Conservation (phyloP, 352 stramenopile species). For the Globisporangium polare region DNA sequence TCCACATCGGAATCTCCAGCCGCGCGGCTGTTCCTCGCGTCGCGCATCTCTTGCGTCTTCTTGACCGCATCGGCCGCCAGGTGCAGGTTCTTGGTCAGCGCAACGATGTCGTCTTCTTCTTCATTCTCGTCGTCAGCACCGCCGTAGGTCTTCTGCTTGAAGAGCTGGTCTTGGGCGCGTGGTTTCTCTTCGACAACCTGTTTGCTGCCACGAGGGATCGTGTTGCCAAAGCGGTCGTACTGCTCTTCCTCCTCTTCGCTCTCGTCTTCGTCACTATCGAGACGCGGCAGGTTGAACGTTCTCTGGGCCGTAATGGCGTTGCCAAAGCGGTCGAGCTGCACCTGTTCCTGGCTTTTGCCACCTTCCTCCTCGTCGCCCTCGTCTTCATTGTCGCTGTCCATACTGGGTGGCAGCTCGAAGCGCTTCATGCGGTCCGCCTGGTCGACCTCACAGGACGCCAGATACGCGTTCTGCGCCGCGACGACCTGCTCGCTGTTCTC, state of each 20-base stretch:
- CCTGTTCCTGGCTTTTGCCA: slow-evolving; percentile 14
- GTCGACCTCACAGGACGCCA: slow-evolving; percentile 62
- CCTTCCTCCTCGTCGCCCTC: slow-evolving; percentile 31
- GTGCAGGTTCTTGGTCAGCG: slow-evolving; percentile 63
- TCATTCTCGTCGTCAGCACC: slow-evolving; percentile 18
- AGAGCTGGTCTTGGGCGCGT: slow-evolving; percentile 34
- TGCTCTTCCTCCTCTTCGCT: slow-evolving; percentile 20
- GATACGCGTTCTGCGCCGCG: slow-evolving; percentile 65
- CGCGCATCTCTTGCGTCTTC: slow-evolving; percentile 60
- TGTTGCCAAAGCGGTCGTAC: slow-evolving; percentile 13
- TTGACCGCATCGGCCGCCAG: slow-evolving; percentile 38
- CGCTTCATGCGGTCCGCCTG: slow-evolving; percentile 44
- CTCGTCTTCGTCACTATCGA: slow-evolving; percentile 24
- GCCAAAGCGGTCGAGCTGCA: slow-evolving; percentile 16
- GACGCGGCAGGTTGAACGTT: slow-evolving; percentile 25
- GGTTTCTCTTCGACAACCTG: slow-evolving; percentile 17
- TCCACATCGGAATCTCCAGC: slow-evolving; percentile 19
- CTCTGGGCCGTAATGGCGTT: slow-evolving; percentile 1
- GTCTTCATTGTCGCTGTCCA: slow-evolving; percentile 43
- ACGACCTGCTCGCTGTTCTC: slow-evolving; percentile 71
- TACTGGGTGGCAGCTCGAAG: slow-evolving; percentile 54
- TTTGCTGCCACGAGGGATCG: not conserved
- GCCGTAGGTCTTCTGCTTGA: slow-evolving; percentile 48
- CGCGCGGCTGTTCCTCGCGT: slow-evolving; percentile 24
- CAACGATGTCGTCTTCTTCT: slow-evolving; percentile 45